Conservation (phyloP, 2,329 filamentous ascomycete genomes). For the Penicillium sp. region DNA sequence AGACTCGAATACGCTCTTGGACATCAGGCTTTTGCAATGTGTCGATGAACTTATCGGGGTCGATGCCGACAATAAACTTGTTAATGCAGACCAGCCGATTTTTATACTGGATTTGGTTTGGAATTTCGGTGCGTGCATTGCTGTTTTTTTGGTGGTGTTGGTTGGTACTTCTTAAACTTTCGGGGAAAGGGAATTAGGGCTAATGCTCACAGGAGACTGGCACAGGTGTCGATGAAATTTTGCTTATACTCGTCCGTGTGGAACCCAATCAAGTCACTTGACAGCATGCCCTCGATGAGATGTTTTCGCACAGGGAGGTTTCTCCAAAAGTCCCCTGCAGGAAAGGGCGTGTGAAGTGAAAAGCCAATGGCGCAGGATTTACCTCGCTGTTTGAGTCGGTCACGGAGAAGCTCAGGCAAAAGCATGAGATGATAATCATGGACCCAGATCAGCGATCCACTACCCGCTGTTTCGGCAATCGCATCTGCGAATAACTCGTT, state of each 20-base stretch:
- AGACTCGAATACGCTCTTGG: constrained; percentile 71
- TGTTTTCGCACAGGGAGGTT: constrained; percentile 84
- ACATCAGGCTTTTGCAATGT: constrained; percentile 74
- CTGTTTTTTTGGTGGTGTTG: constrained; percentile 17
- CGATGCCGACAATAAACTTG: constrained; percentile 92
- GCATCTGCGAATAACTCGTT: constrained; percentile 85
- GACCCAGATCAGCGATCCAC: constrained; percentile 89
- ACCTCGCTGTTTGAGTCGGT: constrained; percentile 63
- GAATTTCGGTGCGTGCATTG: constrained; percentile 58
- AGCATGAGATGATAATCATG: constrained; percentile 97
- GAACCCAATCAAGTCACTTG: constrained; percentile 92
- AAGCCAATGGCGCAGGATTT: constrained; percentile 92
- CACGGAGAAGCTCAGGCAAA: constrained; percentile 82
- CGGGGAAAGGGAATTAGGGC: neutral
- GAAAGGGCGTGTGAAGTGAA: constrained; percentile 93
- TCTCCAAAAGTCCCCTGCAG: constrained; percentile 87
- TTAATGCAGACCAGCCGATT: constrained; percentile 80
- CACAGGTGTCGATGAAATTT: constrained; percentile 88
- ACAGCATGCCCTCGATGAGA: constrained; percentile 74
- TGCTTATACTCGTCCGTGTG: constrained; percentile 96
- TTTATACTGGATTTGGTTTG: constrained; percentile 81
- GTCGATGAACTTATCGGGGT: constrained; percentile 88
- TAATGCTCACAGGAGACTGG: constrained; percentile 66
- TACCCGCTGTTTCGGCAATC: constrained; percentile 74
- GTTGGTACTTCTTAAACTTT: neutral